Evolutionary conservation across 2,329 filamentous ascomycete species (phyloP).

Genomic region (Colletotrichum sp.): DNA sequence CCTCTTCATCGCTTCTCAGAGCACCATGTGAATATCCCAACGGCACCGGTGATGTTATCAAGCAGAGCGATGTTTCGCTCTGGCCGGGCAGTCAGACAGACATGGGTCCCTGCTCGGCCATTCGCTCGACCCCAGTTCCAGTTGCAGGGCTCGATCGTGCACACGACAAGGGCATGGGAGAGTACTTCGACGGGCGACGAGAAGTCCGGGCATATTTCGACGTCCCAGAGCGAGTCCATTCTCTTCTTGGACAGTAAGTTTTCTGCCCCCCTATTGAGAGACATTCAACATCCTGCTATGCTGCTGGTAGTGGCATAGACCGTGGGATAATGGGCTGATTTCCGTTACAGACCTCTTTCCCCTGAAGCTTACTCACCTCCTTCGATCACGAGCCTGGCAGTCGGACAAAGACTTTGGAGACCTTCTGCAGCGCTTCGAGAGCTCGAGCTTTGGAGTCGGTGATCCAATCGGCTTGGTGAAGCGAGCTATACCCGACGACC

Average conservation of each 20-base stretch:
- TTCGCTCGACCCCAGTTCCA: background rate
- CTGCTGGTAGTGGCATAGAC: background rate
- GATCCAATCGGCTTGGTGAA: conserved; percentile 61
- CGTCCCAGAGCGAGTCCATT: conserved; percentile 78
- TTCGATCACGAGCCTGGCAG: conserved; percentile 50
- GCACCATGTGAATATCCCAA: background rate
- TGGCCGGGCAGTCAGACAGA: background rate
- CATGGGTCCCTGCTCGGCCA: background rate
- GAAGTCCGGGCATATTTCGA: conserved; percentile 82
- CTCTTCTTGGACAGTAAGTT: conserved; percentile 86
- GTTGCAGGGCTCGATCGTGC: background rate
- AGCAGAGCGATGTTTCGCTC: conserved; percentile 13
- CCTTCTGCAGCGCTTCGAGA: conserved; percentile 58
- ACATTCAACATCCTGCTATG: background rate
- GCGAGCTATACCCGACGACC: conserved; percentile 65
- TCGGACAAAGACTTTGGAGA: conserved; percentile 55
- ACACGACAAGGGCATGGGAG: conserved; percentile 39
- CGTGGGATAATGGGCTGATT: background rate
- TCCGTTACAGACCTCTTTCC: conserved; percentile 76
- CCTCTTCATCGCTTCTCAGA: background rate
- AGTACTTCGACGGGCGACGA: conserved; percentile 60
- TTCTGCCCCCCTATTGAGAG: background rate
- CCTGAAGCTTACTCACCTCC: conserved; percentile 64
- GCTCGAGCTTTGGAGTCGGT: conserved; percentile 51
- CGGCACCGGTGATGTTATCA: background rate